phyloP scores from a whole-genome alignment of 2,329 filamentous ascomycete genomes.

The Massarina eburnea region DNA sequence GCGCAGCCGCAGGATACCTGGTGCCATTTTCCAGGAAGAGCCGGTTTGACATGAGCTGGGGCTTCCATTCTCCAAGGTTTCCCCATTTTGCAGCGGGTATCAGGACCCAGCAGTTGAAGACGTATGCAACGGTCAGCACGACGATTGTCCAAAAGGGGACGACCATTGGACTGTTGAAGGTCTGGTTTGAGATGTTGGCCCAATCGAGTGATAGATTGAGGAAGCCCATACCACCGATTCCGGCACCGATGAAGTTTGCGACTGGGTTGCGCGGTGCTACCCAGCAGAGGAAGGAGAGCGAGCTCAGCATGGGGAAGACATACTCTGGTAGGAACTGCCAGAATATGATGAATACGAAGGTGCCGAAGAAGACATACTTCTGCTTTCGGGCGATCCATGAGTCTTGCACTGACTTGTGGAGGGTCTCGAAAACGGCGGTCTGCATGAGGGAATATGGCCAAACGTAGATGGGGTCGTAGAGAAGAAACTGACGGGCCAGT shows the following conservation, averaged over 20 bases:
- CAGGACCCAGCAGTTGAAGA: constrained; percentile 59
- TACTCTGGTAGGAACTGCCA: constrained; percentile 67
- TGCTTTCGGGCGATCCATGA: constrained; percentile 56
- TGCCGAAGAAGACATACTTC: constrained; percentile 59
- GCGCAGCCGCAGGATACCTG: constrained; percentile 47
- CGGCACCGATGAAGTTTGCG: constrained; percentile 63
- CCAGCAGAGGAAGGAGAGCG: constrained; percentile 65
- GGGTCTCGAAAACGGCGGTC: constrained; percentile 61
- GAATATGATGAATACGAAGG: constrained; percentile 55
- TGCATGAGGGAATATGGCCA: constrained; percentile 58
- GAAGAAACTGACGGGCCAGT: constrained; percentile 57
- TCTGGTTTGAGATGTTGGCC: constrained; percentile 59
- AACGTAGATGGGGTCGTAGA: constrained; percentile 61
- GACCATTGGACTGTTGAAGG: constrained; percentile 48
- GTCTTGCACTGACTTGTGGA: constrained; percentile 54
- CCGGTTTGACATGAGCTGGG: constrained; percentile 61
- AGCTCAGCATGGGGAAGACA: constrained; percentile 61
- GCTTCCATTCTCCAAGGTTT: constrained; percentile 54
- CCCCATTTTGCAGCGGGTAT: constrained; percentile 63
- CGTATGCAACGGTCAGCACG: constrained; percentile 58
- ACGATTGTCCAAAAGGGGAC: constrained; percentile 63
- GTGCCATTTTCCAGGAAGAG: constrained; percentile 55
- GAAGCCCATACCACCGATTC: constrained; percentile 64
- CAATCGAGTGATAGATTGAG: constrained; percentile 63
- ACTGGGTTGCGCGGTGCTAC: constrained; percentile 60